Percentiles rank a stretch among this genome's conserved stretches.
Conservation (phyloP, 495 filamentous ascomycete genomes). For the Trichoderma erinaceum region DNA sequence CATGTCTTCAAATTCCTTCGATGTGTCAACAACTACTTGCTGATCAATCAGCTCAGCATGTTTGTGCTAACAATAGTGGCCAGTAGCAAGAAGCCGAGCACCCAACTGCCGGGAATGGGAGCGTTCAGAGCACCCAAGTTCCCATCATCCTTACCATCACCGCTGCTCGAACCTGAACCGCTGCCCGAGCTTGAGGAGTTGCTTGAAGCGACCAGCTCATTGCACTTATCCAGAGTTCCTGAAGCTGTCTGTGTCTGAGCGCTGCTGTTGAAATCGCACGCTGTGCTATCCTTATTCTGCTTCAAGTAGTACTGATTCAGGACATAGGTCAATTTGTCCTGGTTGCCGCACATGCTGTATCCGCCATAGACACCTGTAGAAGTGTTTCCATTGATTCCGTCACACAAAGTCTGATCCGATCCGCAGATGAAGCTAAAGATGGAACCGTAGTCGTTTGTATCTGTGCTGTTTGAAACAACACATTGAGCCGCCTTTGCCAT, state of each 20-base stretch:
- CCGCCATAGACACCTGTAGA: constrained; percentile 74
- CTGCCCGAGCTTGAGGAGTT: constrained; percentile 40
- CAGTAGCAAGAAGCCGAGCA: not conserved
- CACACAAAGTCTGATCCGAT: constrained; percentile 48
- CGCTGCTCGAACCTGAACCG: constrained; percentile 28
- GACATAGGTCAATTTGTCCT: constrained; percentile 72
- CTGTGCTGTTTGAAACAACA: constrained; percentile 46
- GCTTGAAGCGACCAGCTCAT: constrained; percentile 37
- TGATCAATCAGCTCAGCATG: not conserved
- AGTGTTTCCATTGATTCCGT: constrained; percentile 63
- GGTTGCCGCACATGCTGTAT: constrained; percentile 79
- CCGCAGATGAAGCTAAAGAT: constrained; percentile 74
- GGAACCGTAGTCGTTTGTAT: constrained; percentile 46
- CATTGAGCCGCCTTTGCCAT: constrained; percentile 72
- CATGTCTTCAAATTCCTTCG: not conserved
- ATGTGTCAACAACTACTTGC: not conserved
- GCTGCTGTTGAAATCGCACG: constrained; percentile 65
- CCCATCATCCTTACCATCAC: not conserved
- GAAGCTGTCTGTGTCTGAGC: constrained; percentile 22
- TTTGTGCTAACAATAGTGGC: not conserved
- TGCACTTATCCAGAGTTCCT: constrained; percentile 21
- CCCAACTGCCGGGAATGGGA: not conserved
- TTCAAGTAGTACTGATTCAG: constrained; percentile 75
- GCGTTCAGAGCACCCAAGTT: not conserved
- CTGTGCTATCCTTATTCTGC: constrained; percentile 47